Conservation (phyloP, 345 rosid genomes). For the Citrus australasica region DNA sequence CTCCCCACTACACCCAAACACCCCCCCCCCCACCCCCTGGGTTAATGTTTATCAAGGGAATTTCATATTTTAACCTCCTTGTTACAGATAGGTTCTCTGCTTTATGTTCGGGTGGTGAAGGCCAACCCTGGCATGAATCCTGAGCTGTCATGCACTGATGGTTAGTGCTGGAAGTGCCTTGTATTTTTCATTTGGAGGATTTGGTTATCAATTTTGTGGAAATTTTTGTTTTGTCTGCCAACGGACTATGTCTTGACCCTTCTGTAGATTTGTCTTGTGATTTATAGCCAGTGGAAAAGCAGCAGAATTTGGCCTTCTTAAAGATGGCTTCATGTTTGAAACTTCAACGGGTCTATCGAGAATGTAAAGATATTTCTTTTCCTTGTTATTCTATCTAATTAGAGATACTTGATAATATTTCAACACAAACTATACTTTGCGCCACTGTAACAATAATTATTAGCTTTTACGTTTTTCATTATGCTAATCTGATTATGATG, state of each 20-base stretch:
- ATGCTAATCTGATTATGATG: not conserved
- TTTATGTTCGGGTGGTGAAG: slow-evolving; percentile 71
- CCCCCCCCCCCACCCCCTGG: accelerated
- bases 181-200: not conserved
- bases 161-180: slow-evolving; percentile 30
- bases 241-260: not conserved
- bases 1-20: no score
- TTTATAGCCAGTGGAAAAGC: slow-evolving; percentile 73
- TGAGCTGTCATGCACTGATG: slow-evolving; percentile 71
- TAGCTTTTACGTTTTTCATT: not conserved
- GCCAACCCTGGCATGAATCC: slow-evolving; percentile 74
- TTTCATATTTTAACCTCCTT: slow-evolving; percentile 2
- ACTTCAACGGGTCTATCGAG: slow-evolving; percentile 78
- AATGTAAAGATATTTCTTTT: slow-evolving; percentile 44
- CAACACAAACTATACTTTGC: not conserved
- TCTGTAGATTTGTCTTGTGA: slow-evolving; percentile 10
- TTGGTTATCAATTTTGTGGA: not conserved
- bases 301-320: slow-evolving; percentile 66
- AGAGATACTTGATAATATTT: not conserved
- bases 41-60: not conserved
- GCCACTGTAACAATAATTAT: not conserved
- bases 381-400: not conserved
- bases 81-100: slow-evolving; percentile 65
- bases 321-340: slow-evolving; percentile 81
- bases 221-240: not conserved